These are phyloP conservation scores for Phytophthora tentaculata DNA, from an alignment of 352 stramenopile species.

Conservation along the genomic window DNA sequence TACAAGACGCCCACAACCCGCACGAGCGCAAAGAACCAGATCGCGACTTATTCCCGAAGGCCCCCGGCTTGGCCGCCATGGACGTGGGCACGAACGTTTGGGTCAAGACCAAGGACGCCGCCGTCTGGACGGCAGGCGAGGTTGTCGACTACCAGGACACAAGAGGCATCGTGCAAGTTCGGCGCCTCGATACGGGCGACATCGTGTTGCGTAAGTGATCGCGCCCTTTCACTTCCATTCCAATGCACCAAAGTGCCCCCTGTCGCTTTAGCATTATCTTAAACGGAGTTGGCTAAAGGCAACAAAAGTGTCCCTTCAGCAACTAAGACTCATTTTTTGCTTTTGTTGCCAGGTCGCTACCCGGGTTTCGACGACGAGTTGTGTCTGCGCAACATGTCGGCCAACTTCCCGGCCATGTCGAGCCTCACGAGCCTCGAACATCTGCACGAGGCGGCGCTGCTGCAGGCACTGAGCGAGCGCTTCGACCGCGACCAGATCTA, in stretches of 20 bases:
- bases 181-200: conserved; percentile 40
- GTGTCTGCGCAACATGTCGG: conserved; percentile 70
- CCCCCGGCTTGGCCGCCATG: conserved; percentile 45
- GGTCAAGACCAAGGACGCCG: conserved; percentile 62
- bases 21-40: conserved; percentile 8
- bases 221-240: conserved; percentile 21
- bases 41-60: neutral
- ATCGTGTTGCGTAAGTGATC: conserved; percentile 51
- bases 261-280: conserved; percentile 15
- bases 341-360: conserved; percentile 36
- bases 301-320: neutral
- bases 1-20: conserved; percentile 22
- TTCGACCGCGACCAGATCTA: conserved; percentile 85
- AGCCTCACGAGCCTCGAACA: conserved; percentile 85
- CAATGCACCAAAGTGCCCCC: neutral
- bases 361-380: conserved; percentile 48
- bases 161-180: conserved; percentile 52
- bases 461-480: conserved; percentile 81
- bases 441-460: conserved; percentile 82
- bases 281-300: conserved; percentile 6
- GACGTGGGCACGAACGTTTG: conserved; percentile 86
- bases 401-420: conserved; percentile 57
- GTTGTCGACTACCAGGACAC: conserved; percentile 74
- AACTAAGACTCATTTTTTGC: conserved; percentile 3
- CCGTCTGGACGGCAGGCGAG: conserved; percentile 71